These are phyloP conservation scores for Dendrobium huoshanense DNA, from an alignment of 106 monocot genomes.

Conservation along the genomic window DNA sequence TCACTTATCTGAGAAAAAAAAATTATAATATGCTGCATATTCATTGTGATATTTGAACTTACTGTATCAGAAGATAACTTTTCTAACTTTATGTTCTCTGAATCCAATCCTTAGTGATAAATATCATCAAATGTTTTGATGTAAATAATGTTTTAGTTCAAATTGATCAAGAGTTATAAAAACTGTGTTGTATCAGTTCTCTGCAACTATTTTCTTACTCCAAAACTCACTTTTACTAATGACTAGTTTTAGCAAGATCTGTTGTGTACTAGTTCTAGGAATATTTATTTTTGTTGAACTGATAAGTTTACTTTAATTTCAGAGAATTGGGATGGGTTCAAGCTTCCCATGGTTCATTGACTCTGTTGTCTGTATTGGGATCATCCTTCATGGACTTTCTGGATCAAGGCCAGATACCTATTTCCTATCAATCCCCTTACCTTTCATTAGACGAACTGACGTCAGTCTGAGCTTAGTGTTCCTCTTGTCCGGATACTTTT, in stretches of 20 bases:
- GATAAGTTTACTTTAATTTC: constrained; percentile 11
- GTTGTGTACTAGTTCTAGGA: not conserved
- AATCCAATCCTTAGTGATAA: too few species aligned
- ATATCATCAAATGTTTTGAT: too few species aligned
- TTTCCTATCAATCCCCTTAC: constrained; percentile 34
- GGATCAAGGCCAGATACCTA: constrained; percentile 54
- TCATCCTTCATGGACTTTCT: constrained; percentile 77
- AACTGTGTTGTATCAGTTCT: too few species aligned
- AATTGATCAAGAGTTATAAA: too few species aligned
- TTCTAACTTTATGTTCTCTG: too few species aligned
- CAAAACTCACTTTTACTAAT: not conserved
- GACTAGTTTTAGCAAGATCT: not conserved
- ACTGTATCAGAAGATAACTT: too few species aligned
- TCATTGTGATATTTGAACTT: too few species aligned
- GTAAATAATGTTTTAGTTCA: too few species aligned
- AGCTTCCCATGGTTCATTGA: constrained; percentile 76
- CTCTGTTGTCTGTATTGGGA: constrained; percentile 53
- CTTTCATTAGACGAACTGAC: constrained; percentile 15
- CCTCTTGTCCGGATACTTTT: constrained; percentile 73
- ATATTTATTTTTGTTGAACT: not conserved
- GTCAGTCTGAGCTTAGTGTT: constrained; percentile 51
- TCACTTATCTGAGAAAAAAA: too few species aligned
- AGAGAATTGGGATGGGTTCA: constrained; percentile 77
- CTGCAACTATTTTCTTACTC: too few species aligned
- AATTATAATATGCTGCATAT: too few species aligned